phyloP scores from a whole-genome alignment of 2,329 filamentous ascomycete genomes.

The Phaeosphaeriaceae sp. region DNA sequence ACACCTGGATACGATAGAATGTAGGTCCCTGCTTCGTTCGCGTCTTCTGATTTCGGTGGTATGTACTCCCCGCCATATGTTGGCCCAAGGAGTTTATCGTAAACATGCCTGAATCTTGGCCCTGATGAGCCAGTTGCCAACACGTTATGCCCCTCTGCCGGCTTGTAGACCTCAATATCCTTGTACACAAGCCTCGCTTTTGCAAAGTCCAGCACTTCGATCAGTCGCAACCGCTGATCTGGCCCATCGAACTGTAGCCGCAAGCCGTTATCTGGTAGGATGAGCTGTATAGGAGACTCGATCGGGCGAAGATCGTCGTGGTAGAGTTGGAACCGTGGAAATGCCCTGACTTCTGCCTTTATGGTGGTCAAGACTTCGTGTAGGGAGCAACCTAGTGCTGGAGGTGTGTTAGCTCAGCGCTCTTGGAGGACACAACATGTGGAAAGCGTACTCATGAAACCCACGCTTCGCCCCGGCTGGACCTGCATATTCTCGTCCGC shows the following conservation, averaged over 20 bases:
- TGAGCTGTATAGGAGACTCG: conserved; percentile 74
- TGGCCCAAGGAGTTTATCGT: conserved; percentile 90
- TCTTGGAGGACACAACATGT: neutral
- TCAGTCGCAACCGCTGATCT: conserved; percentile 87
- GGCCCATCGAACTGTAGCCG: conserved; percentile 91
- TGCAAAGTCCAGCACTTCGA: conserved; percentile 90
- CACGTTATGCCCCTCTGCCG: conserved; percentile 42
- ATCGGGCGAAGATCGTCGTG: conserved; percentile 81
- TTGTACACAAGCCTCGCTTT: conserved; percentile 86
- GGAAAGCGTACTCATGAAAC: conserved; percentile 47
- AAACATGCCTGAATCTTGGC: conserved; percentile 86
- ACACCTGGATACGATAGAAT: conserved; percentile 94
- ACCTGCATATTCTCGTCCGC: conserved; percentile 42
- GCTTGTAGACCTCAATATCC: conserved; percentile 77
- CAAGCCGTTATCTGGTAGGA: conserved; percentile 83
- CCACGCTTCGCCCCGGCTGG: conserved; percentile 40
- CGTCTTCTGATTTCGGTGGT: conserved; percentile 63
- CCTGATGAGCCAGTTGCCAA: conserved; percentile 56
- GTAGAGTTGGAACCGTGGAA: conserved; percentile 81
- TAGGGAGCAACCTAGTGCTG: conserved; percentile 88
- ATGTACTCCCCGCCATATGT: conserved; percentile 95
- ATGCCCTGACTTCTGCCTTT: conserved; percentile 84
- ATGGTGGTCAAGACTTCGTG: conserved; percentile 87
- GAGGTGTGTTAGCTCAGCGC: conserved; percentile 22
- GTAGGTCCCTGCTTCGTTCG: conserved; percentile 72